Base-by-base conservation (phyloP, 2,329 filamentous ascomycete species). In the Calonectria crousiana region DNA sequence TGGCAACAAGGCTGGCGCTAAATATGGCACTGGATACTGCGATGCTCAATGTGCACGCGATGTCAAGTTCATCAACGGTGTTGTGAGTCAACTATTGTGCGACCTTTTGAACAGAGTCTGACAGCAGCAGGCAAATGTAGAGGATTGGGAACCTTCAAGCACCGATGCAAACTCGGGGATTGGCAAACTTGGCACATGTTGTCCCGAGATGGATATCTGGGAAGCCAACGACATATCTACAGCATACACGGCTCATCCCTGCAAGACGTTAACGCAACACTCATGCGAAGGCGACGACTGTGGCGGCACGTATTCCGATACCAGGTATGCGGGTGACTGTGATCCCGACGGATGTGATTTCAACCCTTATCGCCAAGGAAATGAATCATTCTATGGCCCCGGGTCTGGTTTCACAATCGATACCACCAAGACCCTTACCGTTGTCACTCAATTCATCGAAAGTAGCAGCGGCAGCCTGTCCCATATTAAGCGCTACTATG, bases 291-390 rank as follows among this genome's bases (percentile, higher is more conserved):
- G 86, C 23, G 84, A 89, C 64, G 72, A 75, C 2, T 92, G 90
- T 78, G 89, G 90, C 73, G 90, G 88, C 70, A 87, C 88, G 41
- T 89, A 88, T 79, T 85, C 83, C 60, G 72, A 78, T 60, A 84
- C 88, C 79, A 90, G 92, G 76, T 93, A 93, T 81, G 85, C 81
- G 34, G 91, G 92, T 68, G 84, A 89, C 69, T 94, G 92, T 82
- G 92, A 94, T 82, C 90, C 91, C 74, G 91, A 93, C 78, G 92
- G 92, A 36, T 94, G 92, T 79, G 92, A 93, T 83, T 93, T 92
- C 88, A 93, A 93, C 88, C 83, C 88, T 32, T 93, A 89, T 89
- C 92, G 92, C 81, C 87, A 90, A 86, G 92, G 92, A 72, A 88
- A 91, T 83, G 85, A 86, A 71, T 85, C 84, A 81, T 94, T 93